Evolutionary conservation across 1,139 yeast species (phyloP), one percentile per base, ranked within the genome.

Genomic region (Geotrichum citri-aurantii): DNA sequence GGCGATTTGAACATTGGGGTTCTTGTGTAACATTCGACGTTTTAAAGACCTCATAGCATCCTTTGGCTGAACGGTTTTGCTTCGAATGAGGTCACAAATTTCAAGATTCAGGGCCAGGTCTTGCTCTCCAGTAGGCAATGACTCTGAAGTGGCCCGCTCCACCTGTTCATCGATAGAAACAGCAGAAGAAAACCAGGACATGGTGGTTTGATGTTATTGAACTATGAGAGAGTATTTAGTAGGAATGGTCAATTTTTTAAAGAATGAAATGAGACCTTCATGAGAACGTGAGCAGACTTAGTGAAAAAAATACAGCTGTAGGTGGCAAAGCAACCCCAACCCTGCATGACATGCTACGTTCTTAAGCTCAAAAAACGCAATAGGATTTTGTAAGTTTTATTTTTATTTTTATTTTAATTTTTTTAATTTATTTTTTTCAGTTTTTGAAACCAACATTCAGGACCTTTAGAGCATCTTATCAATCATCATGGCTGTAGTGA

Each of bases 121-220:
- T 58, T 89, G 80, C 66, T 90, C 97, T 2, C 98, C 98, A 68
- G 88, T 85, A 2, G 98, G 98, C 55, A 93, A 86, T 23, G 88
- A 77, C 71, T 90, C 97, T 37, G 95, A 86, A 0, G 98, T 90
- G 12, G 97, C 96, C 65, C 81, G 83, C 57, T 80, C 81, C 55
- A 92, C 83, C 66, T 85, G 81, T 59, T 77, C 79, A 64, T 88
- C 96, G 49, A 88, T 75, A 23, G 80, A 79, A 4, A 78, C 73
- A 19, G 79, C 72, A 23, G 76, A 74, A 2, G 81, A 71, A 69
- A 85, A 85, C 92, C 92, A 86, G 54, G 91, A 80, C 55, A 52
- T 51, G 24, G 24, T 40, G 48, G 48, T n/a, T 24, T 27, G 11
- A n/a, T 44, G 21, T 46, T 52, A 8, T n/a, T 23, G 37, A 37